These are phyloP conservation scores for Cordyceps pruinosa DNA, from an alignment of 2,329 filamentous ascomycete species.

Conservation along the genomic window DNA sequence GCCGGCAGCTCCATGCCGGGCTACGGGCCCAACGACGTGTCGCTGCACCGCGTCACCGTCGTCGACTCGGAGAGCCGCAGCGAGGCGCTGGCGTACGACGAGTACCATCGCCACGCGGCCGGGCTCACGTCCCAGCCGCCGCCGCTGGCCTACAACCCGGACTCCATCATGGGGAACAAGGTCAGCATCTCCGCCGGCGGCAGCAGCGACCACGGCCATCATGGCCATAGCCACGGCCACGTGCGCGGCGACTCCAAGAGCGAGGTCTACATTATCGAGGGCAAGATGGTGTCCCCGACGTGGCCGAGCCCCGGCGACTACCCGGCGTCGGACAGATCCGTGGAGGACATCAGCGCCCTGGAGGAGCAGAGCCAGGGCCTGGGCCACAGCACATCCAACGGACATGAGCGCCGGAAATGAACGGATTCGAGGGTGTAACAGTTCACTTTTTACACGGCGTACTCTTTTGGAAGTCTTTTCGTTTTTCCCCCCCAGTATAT, in stretches of 20 bases:
- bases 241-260: constrained; percentile 22
- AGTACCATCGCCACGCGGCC: constrained; percentile 11
- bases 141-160: constrained; percentile 1
- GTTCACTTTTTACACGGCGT: constrained; percentile 4
- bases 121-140: constrained; percentile 1
- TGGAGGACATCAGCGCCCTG: constrained; percentile 25
- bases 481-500: not conserved
- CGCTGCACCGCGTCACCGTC: constrained; percentile 23
- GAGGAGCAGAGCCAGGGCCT: constrained; percentile 27
- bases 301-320: constrained; percentile 18
- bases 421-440: not conserved
- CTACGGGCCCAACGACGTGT: constrained; percentile 31
- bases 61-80: constrained; percentile 19
- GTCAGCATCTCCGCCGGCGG: not conserved
- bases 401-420: not conserved
- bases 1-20: constrained; percentile 26
- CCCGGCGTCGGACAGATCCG: constrained; percentile 17
- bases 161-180: constrained; percentile 5
- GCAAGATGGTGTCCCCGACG: constrained; percentile 19
- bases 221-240: too few species aligned
- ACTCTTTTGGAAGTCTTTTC: not conserved
- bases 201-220: not conserved
- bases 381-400: constrained; percentile 8
- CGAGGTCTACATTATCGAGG: constrained; percentile 32
- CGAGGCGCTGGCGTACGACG: constrained; percentile 15